Conservation (phyloP, 164 flowering plant species). For the Kingdonia uniflora region DNA sequence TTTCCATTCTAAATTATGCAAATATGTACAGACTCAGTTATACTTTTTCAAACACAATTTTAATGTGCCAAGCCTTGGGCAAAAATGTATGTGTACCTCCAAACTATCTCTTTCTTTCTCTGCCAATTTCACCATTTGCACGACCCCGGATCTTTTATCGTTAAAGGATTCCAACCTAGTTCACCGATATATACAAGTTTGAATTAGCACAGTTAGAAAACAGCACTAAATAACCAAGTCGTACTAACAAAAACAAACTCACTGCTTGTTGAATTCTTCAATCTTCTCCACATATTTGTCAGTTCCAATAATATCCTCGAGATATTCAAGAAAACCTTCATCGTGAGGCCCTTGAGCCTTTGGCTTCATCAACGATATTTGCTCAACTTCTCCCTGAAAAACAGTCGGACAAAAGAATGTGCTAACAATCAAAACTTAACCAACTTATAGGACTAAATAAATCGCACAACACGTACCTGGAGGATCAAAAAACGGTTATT, state of each 20-base stretch:
- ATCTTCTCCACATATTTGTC: constrained; percentile 88
- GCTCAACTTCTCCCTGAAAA: constrained; percentile 94
- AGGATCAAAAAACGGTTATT: constrained; percentile 94
- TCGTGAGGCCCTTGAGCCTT: constrained; percentile 94
- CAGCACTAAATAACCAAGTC: not conserved
- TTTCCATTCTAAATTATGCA: constrained; percentile 50
- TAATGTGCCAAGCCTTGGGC: no score
- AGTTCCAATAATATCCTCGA: constrained; percentile 97
- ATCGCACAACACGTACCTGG: constrained; percentile 40
- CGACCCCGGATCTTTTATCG: constrained; percentile 86
- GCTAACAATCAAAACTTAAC: not conserved
- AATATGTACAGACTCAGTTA: not conserved
- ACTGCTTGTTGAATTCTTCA: constrained; percentile 74
- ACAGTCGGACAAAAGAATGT: constrained; percentile 1
- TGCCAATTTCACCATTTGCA: constrained; percentile 95
- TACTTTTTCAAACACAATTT: no score
- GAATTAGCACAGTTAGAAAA: no score
- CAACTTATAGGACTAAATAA: not conserved
- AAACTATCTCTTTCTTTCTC: constrained; percentile 90
- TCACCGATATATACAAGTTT: no score
- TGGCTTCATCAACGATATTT: constrained; percentile 96
- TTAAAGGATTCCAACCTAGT: constrained; percentile 70
- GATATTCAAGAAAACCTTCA: constrained; percentile 95
- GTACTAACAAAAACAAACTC: constrained; percentile 22
- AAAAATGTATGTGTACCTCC: constrained; percentile 44